A percentile compares a stretch with the other conserved stretches of the same genome.
phyloP scores from a whole-genome alignment of 495 filamentous ascomycete genomes.

The Mycothermus thermophilus region DNA sequence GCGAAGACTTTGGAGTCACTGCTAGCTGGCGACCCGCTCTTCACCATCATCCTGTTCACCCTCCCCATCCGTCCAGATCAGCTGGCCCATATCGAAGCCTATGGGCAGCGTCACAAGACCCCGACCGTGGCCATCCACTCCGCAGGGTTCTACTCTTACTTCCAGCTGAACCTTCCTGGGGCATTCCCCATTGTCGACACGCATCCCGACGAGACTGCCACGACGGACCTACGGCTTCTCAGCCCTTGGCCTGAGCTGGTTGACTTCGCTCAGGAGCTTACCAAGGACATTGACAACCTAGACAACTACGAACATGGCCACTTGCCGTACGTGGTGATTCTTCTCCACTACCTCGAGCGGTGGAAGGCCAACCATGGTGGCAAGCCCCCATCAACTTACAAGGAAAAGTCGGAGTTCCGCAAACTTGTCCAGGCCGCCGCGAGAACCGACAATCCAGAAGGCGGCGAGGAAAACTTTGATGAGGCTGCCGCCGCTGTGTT shows the following conservation, averaged over 20 bases:
- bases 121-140: conserved; percentile 76
- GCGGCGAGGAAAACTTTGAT: conserved; percentile 93
- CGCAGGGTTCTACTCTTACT: conserved; percentile 76
- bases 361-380: conserved; percentile 69
- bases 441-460: conserved; percentile 64
- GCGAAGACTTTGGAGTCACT: conserved; percentile 21
- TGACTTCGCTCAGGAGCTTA: conserved; percentile 46
- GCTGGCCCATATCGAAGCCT: conserved; percentile 42
- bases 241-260: conserved; percentile 78
- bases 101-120: conserved; percentile 46
- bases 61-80: conserved; percentile 49
- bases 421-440: conserved; percentile 50
- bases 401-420: conserved; percentile 76
- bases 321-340: conserved; percentile 72
- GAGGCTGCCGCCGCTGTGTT: conserved; percentile 80
- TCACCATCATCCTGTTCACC: conserved; percentile 64
- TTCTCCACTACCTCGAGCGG: conserved; percentile 72
- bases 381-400: conserved; percentile 55
- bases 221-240: conserved; percentile 72
- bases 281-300: conserved; percentile 51
- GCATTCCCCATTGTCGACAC: conserved; percentile 93
- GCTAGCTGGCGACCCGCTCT: conserved; percentile 35
- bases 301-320: conserved; percentile 81
- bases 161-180: conserved; percentile 59
- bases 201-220: conserved; percentile 78